Base-by-base conservation (phyloP, 441 rosid genomes). In the Gossypium trilobum region DNA sequence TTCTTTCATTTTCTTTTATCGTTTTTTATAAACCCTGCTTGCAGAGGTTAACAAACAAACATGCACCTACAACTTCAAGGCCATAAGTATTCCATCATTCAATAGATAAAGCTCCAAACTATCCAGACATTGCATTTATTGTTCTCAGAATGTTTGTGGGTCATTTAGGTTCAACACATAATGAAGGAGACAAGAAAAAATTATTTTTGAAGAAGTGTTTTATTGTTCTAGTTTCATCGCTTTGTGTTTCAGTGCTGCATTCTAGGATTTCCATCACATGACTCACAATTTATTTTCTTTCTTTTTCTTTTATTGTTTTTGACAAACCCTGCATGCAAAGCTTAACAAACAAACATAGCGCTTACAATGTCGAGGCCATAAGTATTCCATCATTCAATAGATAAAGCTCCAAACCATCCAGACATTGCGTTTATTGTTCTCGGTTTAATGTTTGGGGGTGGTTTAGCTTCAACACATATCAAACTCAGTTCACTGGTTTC, bases 221-320 rank as follows among this genome's bases (percentile, higher is more conserved):
- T 46, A 22, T 46, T 22, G 9, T 66, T 66, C 56, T 22, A 22
- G 36, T 31, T 20, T 23, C 20, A 44, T 44, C 1, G 2, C 39
- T 46, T 64, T 44, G n/a, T 66, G 70, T 27, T 67, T 50, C n/a
- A n/a, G 17, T 51, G 9, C 46, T 8, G 59, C 58, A 8, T 14
- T 50, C 59, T 68, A 65, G 70, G 71, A 23, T 67, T 67, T 67
- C 71, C 23, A 14, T 67, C 20, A 14, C 58, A 25, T 20, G 9
- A 20, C 4, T 19, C 23, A 7, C 59, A 3, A 4, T 25, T 23
- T 44, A 19, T 23, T 46, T 65, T 65, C 20, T 46, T 65, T 22
- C 20, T 6, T 44, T 65, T 13, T 0, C 56, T 65, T 22, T 13
- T 65, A n/a, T 46, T 44, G 27, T 22, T 65, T 44, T 46, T 65